Base-by-base conservation (phyloP, 2,329 filamentous ascomycete species). In the Colletotrichum endophyticum region DNA sequence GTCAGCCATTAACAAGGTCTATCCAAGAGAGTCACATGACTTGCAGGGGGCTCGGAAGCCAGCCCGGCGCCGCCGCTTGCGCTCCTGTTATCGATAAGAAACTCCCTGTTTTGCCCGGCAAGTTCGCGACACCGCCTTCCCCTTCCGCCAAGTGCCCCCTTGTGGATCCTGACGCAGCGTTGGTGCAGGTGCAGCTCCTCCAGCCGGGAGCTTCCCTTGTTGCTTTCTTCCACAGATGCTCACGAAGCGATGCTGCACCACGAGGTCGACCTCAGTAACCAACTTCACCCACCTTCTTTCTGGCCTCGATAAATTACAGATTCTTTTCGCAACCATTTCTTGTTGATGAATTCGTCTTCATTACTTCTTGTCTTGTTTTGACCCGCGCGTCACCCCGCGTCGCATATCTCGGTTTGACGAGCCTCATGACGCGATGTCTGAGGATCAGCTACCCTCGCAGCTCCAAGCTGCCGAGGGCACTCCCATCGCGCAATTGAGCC, bases 401-500 rank as follows among this genome's bases (percentile, higher is more conserved):
- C 32, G 39, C 34, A 64, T 39, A 6, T 32, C 22, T 44, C 25
- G 19, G 19, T 53, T 27, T 39, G 36, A 11, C 57, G 64, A 72
- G 25, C 64, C 64, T 30, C 67, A 78, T 78, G 77, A 78, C 77
- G 70, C 70, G 69, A 78, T 78, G 77, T 70, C 73, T 70, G 73
- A 39, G 49, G 67, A 57, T 32, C 68, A 75, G 44, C 61, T 56
- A 72, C 69, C 69, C 66, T 67, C 76, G 66, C 77, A 78, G 77
- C 76, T 78, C 34, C 34, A 68, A 76, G 72, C 67, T 76, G 76
- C 69, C 22, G 63, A 68, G 34, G 32, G 27, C 28, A 90, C 89
- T 12, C 86, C 91, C 22, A 93, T 94, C 79, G 87, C 92, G 9
- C 86, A 91, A 76, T 86, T 94, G 39, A 83, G 80, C 39, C 91